Percentiles rank a stretch among this genome's conserved stretches.
These are phyloP conservation scores for Trametes cingulata DNA, from an alignment of 768 basidiomycete genomes.

Conservation along the genomic window DNA sequence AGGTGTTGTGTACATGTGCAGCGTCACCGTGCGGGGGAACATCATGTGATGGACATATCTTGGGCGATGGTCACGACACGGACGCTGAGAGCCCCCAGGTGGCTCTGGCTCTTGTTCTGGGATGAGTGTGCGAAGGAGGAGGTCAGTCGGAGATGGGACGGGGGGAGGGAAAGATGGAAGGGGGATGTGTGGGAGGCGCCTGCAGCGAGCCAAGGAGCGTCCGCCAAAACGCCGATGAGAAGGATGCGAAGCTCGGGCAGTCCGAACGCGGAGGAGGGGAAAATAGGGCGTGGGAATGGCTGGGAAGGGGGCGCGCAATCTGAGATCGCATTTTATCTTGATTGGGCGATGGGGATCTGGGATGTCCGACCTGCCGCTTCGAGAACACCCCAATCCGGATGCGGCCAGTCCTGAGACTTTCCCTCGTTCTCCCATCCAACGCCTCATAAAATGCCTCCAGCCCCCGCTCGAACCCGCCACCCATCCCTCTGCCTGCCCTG, in stretches of 20 bases:
- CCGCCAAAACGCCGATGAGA: conserved; percentile 23
- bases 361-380: conserved; percentile 10
- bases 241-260: conserved; percentile 15
- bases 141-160: conserved; percentile 15
- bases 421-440: conserved; percentile 12
- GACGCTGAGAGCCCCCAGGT: conserved; percentile 4
- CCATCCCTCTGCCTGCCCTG: conserved; percentile 12
- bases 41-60: conserved; percentile 1
- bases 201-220: conserved; percentile 2
- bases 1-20: background rate
- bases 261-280: conserved; percentile 4
- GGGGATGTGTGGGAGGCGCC: background rate
- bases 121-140: conserved; percentile 3
- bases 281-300: conserved; percentile 6
- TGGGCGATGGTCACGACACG: background rate
- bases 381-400: background rate
- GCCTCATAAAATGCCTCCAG: conserved; percentile 20
- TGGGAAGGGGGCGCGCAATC: background rate
- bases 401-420: conserved; percentile 17
- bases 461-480: conserved; percentile 16
- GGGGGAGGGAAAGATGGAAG: conserved; percentile 2
- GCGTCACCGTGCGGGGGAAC: background rate
- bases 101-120: background rate
- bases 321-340: conserved; percentile 17
- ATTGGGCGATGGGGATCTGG: conserved; percentile 20